Evolutionary conservation across 2,329 filamentous ascomycete genomes (phyloP).

Genomic region (Ilyonectria destructans): DNA sequence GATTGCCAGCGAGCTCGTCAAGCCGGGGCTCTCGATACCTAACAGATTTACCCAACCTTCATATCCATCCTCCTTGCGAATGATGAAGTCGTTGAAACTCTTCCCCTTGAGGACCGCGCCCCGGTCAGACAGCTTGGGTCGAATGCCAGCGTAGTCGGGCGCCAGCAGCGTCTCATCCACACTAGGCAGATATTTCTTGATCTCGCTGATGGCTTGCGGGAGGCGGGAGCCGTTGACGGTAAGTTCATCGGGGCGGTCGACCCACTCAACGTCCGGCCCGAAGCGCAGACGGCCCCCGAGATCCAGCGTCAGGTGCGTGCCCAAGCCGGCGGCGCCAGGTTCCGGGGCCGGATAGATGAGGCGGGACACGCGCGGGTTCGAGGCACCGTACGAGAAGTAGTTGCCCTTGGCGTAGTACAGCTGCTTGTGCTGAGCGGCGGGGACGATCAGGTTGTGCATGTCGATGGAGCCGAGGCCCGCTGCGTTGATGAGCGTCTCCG

Average conservation of each 20-base stretch:
- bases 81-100: constrained; percentile 88
- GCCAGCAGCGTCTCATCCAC: constrained; percentile 77
- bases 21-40: constrained; percentile 93
- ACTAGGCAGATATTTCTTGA: constrained; percentile 83
- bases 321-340: constrained; percentile 86
- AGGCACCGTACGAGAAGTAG: constrained; percentile 88
- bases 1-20: constrained; percentile 91
- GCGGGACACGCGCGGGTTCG: constrained; percentile 75
- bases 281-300: constrained; percentile 89
- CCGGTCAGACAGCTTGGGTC: constrained; percentile 82
- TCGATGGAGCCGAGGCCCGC: constrained; percentile 85
- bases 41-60: constrained; percentile 90
- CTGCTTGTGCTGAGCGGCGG: constrained; percentile 67
- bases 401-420: constrained; percentile 94
- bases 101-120: constrained; percentile 75
- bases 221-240: constrained; percentile 76
- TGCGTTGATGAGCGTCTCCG: constrained; percentile 86
- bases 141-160: constrained; percentile 92
- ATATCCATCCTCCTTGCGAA: constrained; percentile 83
- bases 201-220: constrained; percentile 79
- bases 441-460: constrained; percentile 87
- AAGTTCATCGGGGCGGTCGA: constrained; percentile 80
- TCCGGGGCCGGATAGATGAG: constrained; percentile 91
- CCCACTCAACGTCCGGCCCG: constrained; percentile 96
- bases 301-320: constrained; percentile 95